These are phyloP conservation scores for Cornus suecica DNA, from an alignment of 148 eudicot species.

Conservation along the genomic window DNA sequence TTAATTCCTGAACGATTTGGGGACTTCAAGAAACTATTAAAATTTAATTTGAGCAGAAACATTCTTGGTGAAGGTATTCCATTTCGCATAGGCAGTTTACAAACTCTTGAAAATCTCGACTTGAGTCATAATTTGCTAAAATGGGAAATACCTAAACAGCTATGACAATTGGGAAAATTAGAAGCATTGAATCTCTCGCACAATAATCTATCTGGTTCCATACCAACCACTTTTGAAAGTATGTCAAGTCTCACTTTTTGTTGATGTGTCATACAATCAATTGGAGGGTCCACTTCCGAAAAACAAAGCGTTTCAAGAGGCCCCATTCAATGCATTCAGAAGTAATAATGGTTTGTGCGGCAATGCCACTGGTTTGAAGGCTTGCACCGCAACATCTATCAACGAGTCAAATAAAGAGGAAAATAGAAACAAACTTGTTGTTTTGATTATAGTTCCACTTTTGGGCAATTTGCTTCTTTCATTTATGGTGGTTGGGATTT, in stretches of 20 bases:
- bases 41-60: not conserved
- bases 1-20: too few species aligned
- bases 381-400: too few species aligned
- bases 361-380: not conserved
- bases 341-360: not conserved
- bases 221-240: too few species aligned
- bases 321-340: not conserved
- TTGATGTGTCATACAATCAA: conserved; percentile 10
- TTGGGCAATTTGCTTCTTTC: too few species aligned
- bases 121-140: conserved; percentile 3
- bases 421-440: not conserved
- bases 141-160: not conserved
- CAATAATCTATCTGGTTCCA: too few species aligned
- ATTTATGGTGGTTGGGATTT: too few species aligned
- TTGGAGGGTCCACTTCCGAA: not conserved
- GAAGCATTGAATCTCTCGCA: too few species aligned
- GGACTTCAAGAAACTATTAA: not conserved
- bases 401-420: not conserved
- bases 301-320: conserved; percentile 1
- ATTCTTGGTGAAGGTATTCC: too few species aligned
- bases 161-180: not conserved
- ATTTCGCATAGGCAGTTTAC: not conserved
- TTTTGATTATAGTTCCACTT: not conserved
- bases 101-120: not conserved
- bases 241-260: conserved; percentile 10